These are phyloP conservation scores for Prunus salicina DNA, from an alignment of 306 rosid species.

Conservation along the genomic window DNA sequence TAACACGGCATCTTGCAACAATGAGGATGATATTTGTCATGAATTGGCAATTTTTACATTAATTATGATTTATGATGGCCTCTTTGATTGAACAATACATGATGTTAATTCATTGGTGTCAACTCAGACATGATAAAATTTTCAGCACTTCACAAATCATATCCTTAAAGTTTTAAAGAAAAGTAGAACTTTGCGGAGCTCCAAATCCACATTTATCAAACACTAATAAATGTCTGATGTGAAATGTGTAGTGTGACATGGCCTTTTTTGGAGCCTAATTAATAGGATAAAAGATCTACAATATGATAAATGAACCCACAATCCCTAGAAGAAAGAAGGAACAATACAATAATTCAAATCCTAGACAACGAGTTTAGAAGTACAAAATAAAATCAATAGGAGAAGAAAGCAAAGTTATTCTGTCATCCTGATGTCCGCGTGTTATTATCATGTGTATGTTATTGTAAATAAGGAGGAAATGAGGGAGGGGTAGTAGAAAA, in stretches of 20 bases:
- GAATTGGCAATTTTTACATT: background rate
- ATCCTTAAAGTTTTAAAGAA: background rate
- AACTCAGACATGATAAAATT: background rate
- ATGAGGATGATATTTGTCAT: background rate
- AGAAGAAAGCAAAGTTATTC: no score
- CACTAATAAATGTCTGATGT: background rate
- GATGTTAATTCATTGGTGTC: background rate
- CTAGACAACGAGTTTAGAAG: background rate
- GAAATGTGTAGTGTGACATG: background rate
- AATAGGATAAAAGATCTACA: background rate
- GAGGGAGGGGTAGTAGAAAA: no score
- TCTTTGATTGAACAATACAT: conserved; percentile 5
- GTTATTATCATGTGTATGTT: no score
- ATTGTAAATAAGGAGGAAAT: no score
- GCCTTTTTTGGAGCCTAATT: background rate
- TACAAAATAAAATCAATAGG: background rate
- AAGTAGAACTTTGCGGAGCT: background rate
- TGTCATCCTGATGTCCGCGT: no score
- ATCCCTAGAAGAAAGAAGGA: background rate
- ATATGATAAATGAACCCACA: background rate
- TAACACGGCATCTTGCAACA: background rate
- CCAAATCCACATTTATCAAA: background rate
- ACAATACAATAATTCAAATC: background rate
- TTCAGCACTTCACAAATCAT: conserved; percentile 1
- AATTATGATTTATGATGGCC: background rate